Conservation (phyloP, 2,329 filamentous ascomycete genomes). For the Zymoseptoria pseudotritici region DNA sequence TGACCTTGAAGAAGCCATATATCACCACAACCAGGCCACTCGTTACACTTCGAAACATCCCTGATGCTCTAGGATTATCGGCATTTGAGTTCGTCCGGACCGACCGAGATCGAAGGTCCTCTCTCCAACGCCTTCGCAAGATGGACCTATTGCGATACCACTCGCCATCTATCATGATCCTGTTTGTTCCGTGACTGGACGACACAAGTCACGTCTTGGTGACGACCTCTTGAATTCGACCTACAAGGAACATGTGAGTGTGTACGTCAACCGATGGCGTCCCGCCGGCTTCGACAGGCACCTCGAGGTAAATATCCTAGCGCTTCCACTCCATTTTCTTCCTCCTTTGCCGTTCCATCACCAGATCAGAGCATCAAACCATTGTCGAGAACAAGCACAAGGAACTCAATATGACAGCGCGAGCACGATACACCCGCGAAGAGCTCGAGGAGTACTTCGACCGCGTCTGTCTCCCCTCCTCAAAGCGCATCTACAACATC, state of each 20-base stretch:
- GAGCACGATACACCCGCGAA: constrained; percentile 3
- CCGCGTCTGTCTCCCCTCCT: constrained; percentile 20
- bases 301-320: not conserved
- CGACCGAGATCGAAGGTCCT: too few species aligned
- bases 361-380: too few species aligned
- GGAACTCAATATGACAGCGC: not conserved
- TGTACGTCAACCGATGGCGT: not conserved
- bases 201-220: not conserved
- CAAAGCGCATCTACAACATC: constrained; percentile 14
- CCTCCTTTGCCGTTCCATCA: not conserved
- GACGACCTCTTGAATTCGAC: not conserved
- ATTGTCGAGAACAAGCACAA: too few species aligned
- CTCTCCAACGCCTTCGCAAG: too few species aligned
- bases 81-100: too few species aligned
- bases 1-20: too few species aligned
- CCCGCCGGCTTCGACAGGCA: not conserved
- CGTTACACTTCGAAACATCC: too few species aligned
- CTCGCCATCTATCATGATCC: too few species aligned
- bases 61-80: too few species aligned
- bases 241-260: not conserved
- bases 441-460: constrained; percentile 23
- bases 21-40: too few species aligned
- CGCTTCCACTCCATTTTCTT: not conserved
- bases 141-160: too few species aligned
- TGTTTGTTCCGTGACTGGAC: too few species aligned